A percentile compares a stretch with the other conserved stretches of the same genome.
Evolutionary conservation across 345 rosid species (phyloP).

Genomic region (Clarkia xantiana): DNA sequence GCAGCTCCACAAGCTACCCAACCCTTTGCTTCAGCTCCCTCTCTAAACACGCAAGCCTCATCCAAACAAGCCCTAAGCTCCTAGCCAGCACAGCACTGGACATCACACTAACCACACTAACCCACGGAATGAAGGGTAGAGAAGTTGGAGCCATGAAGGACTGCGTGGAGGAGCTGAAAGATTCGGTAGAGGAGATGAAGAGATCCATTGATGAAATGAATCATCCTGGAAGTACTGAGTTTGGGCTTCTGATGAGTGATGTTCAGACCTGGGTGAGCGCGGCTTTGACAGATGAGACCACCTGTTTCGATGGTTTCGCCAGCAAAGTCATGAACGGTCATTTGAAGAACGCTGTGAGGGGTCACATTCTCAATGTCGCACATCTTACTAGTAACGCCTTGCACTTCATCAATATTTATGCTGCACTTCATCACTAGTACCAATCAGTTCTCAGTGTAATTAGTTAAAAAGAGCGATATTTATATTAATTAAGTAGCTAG

Average conservation of each 20-base stretch:
- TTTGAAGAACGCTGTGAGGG: slow-evolving; percentile 7
- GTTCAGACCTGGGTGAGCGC: slow-evolving; percentile 29
- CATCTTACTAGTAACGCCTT: slow-evolving; percentile 24
- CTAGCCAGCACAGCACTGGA: slow-evolving; percentile 19
- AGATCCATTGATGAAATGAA: slow-evolving; percentile 15
- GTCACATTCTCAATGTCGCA: slow-evolving; percentile 11
- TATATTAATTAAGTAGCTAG: no score
- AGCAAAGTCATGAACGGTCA: slow-evolving; percentile 15
- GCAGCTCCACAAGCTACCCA: slow-evolving; percentile 22
- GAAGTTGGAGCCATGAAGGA: slow-evolving; percentile 22
- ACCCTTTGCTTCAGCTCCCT: slow-evolving; percentile 25
- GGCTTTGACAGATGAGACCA: slow-evolving; percentile 29
- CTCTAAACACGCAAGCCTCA: slow-evolving; percentile 15
- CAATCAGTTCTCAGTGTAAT: no score
- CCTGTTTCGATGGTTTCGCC: slow-evolving; percentile 24
- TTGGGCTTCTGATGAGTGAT: slow-evolving; percentile 14
- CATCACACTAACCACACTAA: slow-evolving; percentile 10
- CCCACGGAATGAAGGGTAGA: slow-evolving; percentile 9
- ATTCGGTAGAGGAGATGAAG: slow-evolving; percentile 12
- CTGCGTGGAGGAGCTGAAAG: slow-evolving; percentile 18
- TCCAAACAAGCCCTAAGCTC: slow-evolving; percentile 21
- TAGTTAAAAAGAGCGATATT: no score
- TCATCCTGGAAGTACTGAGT: slow-evolving; percentile 9
- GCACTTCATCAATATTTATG: slow-evolving; percentile 17
- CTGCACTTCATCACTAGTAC: slow-evolving; percentile 8